A percentile compares a stretch with the other conserved stretches of the same genome.
phyloP scores from a whole-genome alignment of 2,329 filamentous ascomycete genomes.

The Neurospora sp. region DNA sequence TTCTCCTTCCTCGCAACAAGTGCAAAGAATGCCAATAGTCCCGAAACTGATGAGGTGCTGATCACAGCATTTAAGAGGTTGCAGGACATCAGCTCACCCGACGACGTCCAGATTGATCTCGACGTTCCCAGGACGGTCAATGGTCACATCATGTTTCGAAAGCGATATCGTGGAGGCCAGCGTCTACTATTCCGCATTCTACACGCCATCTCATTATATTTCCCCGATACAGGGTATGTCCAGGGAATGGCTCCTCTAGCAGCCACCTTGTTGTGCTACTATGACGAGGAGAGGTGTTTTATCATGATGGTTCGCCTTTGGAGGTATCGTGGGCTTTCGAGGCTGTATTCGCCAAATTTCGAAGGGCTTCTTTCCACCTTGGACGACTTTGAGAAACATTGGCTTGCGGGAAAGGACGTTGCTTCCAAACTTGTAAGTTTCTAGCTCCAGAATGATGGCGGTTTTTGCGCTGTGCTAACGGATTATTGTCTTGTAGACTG shows the following conservation, averaged over 20 bases:
- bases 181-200: constrained; percentile 85
- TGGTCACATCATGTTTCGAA: constrained; percentile 93
- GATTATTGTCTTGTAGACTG: constrained; percentile 38
- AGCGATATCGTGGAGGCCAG: constrained; percentile 85
- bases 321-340: constrained; percentile 76
- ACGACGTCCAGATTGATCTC: constrained; percentile 94
- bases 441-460: neutral
- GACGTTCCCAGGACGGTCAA: constrained; percentile 94
- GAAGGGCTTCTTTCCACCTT: constrained; percentile 78
- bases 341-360: constrained; percentile 77
- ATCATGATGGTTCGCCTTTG: constrained; percentile 95
- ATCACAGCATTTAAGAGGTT: constrained; percentile 63
- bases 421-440: constrained; percentile 64
- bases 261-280: constrained; percentile 90
- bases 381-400: constrained; percentile 73
- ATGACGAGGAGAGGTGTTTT: constrained; percentile 88
- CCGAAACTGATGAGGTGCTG: constrained; percentile 60
- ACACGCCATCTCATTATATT: constrained; percentile 84
- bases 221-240: constrained; percentile 85
- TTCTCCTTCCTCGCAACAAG: constrained; percentile 80
- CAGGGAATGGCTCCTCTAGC: constrained; percentile 95
- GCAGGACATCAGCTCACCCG: constrained; percentile 65
- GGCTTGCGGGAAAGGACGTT: constrained; percentile 69
- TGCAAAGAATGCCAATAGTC: constrained; percentile 55
- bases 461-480: constrained; percentile 5